Conservation (phyloP, 1,284 basidiomycete species). For the Melanopsichium pennsylvanicum region DNA sequence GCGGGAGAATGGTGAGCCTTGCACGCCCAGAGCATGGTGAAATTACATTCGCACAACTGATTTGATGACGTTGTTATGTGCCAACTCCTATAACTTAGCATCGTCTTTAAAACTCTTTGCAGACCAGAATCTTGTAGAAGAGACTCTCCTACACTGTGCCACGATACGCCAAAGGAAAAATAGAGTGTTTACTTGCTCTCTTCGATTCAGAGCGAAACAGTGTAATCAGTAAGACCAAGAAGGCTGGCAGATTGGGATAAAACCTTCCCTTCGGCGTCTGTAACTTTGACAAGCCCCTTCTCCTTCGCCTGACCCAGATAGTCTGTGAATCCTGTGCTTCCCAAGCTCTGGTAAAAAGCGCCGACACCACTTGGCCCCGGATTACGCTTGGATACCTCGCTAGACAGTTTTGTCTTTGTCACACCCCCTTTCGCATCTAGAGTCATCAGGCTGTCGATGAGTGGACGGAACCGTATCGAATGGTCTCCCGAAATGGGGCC, state of each 20-base stretch:
- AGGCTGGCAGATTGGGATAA: conserved; percentile 2
- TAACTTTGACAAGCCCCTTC: conserved; percentile 22
- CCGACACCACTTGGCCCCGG: conserved; percentile 25
- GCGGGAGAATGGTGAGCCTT: too few species aligned
- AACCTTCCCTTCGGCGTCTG: conserved; percentile 8
- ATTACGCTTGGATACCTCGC: conserved; percentile 29
- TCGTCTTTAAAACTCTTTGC: too few species aligned
- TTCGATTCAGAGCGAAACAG: conserved; percentile 17
- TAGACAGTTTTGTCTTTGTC: conserved; percentile 24
- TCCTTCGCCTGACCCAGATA: conserved; percentile 36
- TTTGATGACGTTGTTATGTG: too few species aligned
- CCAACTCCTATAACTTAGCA: too few species aligned
- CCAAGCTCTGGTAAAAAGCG: conserved; percentile 40
- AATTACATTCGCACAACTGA: too few species aligned
- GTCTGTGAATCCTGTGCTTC: conserved; percentile 40
- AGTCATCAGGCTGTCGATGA: conserved; percentile 26
- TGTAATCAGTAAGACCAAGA: conserved; percentile 26
- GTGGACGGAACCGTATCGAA: conserved; percentile 27
- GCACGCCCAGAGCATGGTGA: too few species aligned
- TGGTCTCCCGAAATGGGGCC: conserved; percentile 26
- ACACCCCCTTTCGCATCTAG: conserved; percentile 4
- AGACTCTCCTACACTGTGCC: too few species aligned
- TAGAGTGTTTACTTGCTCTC: too few species aligned
- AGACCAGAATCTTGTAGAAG: too few species aligned
- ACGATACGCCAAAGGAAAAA: too few species aligned